Evolutionary conservation across 805 yeast genomes (phyloP), one percentile per base, ranked within the genome.

Genomic region (Sungouiella blattae): DNA sequence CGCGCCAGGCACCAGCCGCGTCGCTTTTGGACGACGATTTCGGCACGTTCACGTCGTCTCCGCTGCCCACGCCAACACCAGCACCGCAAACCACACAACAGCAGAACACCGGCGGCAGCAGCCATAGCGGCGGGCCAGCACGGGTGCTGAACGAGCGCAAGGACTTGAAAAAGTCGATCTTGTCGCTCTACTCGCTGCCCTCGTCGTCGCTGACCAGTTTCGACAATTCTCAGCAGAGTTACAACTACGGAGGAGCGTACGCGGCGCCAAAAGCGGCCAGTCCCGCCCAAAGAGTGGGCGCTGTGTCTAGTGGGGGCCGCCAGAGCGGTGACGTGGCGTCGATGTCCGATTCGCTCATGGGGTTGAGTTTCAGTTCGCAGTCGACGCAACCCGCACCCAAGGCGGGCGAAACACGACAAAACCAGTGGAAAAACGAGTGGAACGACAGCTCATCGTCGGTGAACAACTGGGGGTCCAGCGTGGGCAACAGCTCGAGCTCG

Each of bases 161-260:
- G 3, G 97, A 91, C 53, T 71, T 93, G 58, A 93, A 93, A 55
- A 87, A 87, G 62, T 87, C 96, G 1, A 93, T 93, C 40, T 64
- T 93, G 40, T 87, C 97, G 16, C 71, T 93, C 35, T 93, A 93
- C 58, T 77, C 94, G 1, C 75, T 69, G 11, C 71, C 71, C 13
- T 58, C 70, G 1, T 58, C 85, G 2, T 84, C 82, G 14, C 60
- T 67, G 13, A 58, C 64, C 8, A 55, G 58, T 35, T 53, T 60
- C 40, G 40, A 49, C 14, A 62, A 54, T 37, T 55, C 49, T 14
- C 31, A 18, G 14, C 18, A 26, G 11, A 26, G 29, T 11, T 12
- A 11, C 18, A 26, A 5, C 18, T 8, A 7, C 9, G 22, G 8
- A 9, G 22, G 22, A 6, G 6, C 12, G 12, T 11, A 11, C 5